These are phyloP conservation scores for Talaromyces albobiverticillius DNA, from an alignment of 2,329 filamentous ascomycete species.

Conservation along the genomic window DNA sequence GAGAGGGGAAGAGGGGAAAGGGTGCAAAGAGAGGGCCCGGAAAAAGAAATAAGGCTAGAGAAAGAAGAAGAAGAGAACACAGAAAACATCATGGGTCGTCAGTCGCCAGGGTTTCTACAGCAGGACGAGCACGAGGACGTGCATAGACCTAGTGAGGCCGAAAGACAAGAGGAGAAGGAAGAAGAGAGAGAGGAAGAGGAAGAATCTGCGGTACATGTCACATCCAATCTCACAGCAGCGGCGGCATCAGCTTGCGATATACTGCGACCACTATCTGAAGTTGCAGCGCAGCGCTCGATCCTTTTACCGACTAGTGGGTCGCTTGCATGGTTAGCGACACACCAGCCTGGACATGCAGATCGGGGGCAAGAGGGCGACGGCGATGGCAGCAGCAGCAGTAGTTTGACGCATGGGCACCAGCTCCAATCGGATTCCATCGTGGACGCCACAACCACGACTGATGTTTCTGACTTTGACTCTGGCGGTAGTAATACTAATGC, in stretches of 20 bases:
- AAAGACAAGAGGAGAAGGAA: background rate
- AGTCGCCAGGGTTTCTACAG: background rate
- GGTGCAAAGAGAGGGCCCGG: background rate
- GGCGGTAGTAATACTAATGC: background rate
- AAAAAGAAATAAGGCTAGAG: background rate
- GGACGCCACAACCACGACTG: constrained; percentile 8
- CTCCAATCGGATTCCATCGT: constrained; percentile 15
- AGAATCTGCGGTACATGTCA: background rate
- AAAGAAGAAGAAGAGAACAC: background rate
- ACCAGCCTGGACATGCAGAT: constrained; percentile 9
- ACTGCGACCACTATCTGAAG: constrained; percentile 13
- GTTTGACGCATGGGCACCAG: constrained; percentile 6
- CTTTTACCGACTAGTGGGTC: constrained; percentile 15
- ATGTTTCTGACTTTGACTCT: background rate
- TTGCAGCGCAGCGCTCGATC: constrained; percentile 8
- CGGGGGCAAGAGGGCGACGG: background rate
- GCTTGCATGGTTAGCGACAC: constrained; percentile 14
- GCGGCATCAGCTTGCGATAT: constrained; percentile 11
- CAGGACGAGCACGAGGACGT: background rate
- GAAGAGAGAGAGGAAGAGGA: background rate
- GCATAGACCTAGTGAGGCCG: background rate
- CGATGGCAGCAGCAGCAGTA: background rate
- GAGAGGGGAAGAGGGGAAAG: background rate
- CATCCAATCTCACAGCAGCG: constrained; percentile 1
- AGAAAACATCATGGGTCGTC: background rate